Base-by-base conservation (phyloP, 2,329 filamentous ascomycete species). In the Nemania diffusa region DNA sequence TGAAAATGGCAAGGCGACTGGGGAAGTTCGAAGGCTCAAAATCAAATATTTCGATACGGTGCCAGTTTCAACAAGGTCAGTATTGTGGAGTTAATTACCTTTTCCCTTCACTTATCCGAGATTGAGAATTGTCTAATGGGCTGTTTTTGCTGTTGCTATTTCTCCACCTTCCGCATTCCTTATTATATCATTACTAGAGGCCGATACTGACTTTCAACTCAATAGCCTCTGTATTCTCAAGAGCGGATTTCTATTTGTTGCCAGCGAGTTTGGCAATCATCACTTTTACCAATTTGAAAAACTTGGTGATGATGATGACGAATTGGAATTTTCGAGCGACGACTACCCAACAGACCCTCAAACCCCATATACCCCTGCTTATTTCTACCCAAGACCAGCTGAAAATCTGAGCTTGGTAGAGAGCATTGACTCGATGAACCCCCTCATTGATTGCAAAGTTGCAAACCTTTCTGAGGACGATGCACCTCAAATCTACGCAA, bases 11-110 rank as follows among this genome's bases (percentile, higher is more conserved):
- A 90, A 93, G 67, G 84, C 90, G 0, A 95, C 92, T 0, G 91
- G 92, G 32, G 92, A 96, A 76, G 94, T 98, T 1, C 88, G 88
- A 74, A 87, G 90, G 65, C 83, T 99, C 65, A 96, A 93, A 79
- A 92, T 99, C 81, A 97, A 97, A 79, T 99, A 98, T 79, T 99
- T 98, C 74, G 96, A 99, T 75, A 99, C 96, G 0, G 92, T 97
- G 3, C 95, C 97, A 0, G 85, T 97, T 42, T 93, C 94, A 0
- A 90, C 92, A 0, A 97, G 65, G 65, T 67, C 7, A 60, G 60
- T 67, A 20, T 6, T 34, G 7, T 24, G 11, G 20, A 24, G 15
- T 42, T 11, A 17, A 13, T 59, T 24, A n/a, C 37, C 44, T 3
- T 9, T 6, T 46, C 20, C 5, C 37, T 40, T 11, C 11, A 34